Percentiles rank a stretch among this genome's conserved stretches.
Conservation (phyloP, 192 early-diverging fungal species). For the Entomortierella lignicola region DNA sequence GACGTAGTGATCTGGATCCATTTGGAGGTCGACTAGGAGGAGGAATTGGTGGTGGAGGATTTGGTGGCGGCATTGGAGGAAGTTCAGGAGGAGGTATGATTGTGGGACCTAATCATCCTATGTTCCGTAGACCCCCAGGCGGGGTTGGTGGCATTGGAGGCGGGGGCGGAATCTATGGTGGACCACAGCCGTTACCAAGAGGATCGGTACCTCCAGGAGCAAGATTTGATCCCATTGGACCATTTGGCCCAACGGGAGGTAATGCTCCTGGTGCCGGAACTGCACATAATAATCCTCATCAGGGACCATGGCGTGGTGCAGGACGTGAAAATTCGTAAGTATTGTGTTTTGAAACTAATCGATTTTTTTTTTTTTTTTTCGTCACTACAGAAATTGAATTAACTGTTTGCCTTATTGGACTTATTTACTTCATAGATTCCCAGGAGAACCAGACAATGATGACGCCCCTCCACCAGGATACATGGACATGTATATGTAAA, state of each 20-base stretch:
- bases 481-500: slow-evolving; percentile 66
- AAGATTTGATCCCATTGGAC: slow-evolving; percentile 91
- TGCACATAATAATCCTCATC: slow-evolving; percentile 33
- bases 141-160: slow-evolving; percentile 55
- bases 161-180: slow-evolving; percentile 63
- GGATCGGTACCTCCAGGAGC: slow-evolving; percentile 87
- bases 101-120: slow-evolving; percentile 90
- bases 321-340: slow-evolving; percentile 48
- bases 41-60: slow-evolving; percentile 35
- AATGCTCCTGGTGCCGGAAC: slow-evolving; percentile 39
- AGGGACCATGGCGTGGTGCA: slow-evolving; percentile 53
- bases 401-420: slow-evolving; percentile 11
- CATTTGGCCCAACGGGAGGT: slow-evolving; percentile 69
- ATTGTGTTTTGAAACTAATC: too few relatives aligned
- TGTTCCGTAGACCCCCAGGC: slow-evolving; percentile 70
- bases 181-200: slow-evolving; percentile 71
- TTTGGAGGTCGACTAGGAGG: slow-evolving; percentile 52
- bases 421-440: slow-evolving; percentile 31
- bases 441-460: slow-evolving; percentile 82
- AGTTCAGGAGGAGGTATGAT: slow-evolving; percentile 80
- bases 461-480: slow-evolving; percentile 77
- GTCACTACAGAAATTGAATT: too few relatives aligned
- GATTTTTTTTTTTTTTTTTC: too few relatives aligned
- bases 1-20: slow-evolving; percentile 80
- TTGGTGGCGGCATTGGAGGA: slow-evolving; percentile 51